These are phyloP conservation scores for Coprinopsis strossmayeri DNA, from an alignment of 768 basidiomycete species.

Conservation along the genomic window DNA sequence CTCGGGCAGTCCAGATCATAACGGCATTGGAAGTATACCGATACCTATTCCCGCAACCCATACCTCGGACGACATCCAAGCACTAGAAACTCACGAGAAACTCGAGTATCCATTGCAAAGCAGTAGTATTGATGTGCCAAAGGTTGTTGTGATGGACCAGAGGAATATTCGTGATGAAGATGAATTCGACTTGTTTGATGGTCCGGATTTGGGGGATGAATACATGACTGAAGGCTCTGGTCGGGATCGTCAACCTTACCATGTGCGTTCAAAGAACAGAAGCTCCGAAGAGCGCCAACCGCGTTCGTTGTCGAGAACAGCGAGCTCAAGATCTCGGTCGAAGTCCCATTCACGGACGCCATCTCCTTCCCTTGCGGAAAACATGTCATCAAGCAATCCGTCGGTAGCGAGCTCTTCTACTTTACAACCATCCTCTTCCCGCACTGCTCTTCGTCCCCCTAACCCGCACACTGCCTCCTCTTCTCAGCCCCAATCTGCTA, in stretches of 20 bases:
- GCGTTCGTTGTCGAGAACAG: slow-evolving; percentile 12
- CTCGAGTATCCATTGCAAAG: slow-evolving; percentile 4
- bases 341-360: slow-evolving; percentile 40
- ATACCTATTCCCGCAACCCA: slow-evolving; percentile 7
- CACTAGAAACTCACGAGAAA: neutral
- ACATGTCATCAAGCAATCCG: neutral
- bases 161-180: slow-evolving; percentile 22
- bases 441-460: neutral
- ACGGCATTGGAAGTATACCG: slow-evolving; percentile 1
- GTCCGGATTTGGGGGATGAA: slow-evolving; percentile 50
- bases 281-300: slow-evolving; percentile 6
- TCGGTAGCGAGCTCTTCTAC: slow-evolving; percentile 11
- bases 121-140: slow-evolving; percentile 15
- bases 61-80: neutral
- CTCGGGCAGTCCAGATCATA: neutral
- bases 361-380: slow-evolving; percentile 23
- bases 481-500: neutral
- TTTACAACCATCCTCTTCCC: slow-evolving; percentile 6
- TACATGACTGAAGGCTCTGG: slow-evolving; percentile 23
- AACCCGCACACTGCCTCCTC: slow-evolving; percentile 3
- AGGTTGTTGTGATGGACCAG: slow-evolving; percentile 11
- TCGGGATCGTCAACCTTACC: slow-evolving; percentile 18
- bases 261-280: neutral
- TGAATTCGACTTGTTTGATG: slow-evolving; percentile 56
- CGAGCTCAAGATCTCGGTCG: slow-evolving; percentile 22